Evolutionary conservation across 2,329 filamentous ascomycete species (phyloP), one percentile per base, ranked within the genome.

Genomic region (Fusarium gaditjirri): DNA sequence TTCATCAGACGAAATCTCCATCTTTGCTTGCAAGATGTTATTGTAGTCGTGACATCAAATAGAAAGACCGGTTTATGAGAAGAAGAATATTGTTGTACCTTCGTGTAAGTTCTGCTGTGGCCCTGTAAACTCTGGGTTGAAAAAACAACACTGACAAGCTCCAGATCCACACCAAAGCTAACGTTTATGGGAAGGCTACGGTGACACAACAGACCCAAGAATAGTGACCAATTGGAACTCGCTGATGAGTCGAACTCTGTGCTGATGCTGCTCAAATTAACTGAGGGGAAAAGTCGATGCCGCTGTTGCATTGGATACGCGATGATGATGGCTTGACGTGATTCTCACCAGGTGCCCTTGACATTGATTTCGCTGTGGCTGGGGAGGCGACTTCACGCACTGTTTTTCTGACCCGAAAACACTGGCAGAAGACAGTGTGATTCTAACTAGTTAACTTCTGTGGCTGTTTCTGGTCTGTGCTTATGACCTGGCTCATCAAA

Each of bases 1-100:
- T 35, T 76, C 75, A 31, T 76, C 73, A 1, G 71, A 74, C 16
- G 68, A 74, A 11, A 42, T 35, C 19, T 74, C 68, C 57, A 71
- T 67, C 16, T 27, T 63, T 19, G 44, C 43, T 53, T 16, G 19
- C 12, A 35, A 16, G 39, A 11, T 65, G 16, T 25, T 44, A 56
- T 25, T 35, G 31, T 16, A 29, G 27, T 33, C 13, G 39, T 6
- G 14, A 13, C 14, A 44, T 52, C 14, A 27, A 49, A 36, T 35
- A 7, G 13, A 21, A 27, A 35, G 23, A 23, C 23, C 23, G 21
- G 21, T 35, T 55, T 35, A 17, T 44, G 23, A n/a, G 16, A 27
- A 10, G n/a, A 47, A 6, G 16, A 27, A 12, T 29, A 12, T 16
- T 17, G 31, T 19, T 38, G 17, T 39, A 25, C 23, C 33, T 23